A percentile compares a stretch with the other conserved stretches of the same genome.
These are phyloP conservation scores for Thalassiosira livingstoniorum DNA, from an alignment of 352 stramenopile species.

Conservation along the genomic window DNA sequence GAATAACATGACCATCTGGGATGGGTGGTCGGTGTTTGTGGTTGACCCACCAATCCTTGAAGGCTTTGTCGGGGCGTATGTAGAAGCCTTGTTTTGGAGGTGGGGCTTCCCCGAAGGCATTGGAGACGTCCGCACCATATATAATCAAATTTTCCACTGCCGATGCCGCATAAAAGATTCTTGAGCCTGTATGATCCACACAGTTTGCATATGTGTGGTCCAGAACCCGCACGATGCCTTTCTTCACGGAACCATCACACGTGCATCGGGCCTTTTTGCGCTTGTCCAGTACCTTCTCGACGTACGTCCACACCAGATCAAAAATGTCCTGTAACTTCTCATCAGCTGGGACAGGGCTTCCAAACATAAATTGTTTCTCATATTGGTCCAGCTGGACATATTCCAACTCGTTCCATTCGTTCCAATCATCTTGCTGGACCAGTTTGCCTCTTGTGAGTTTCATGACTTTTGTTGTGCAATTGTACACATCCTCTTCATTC, in stretches of 20 bases:
- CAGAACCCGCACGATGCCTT: not conserved
- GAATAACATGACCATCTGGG: constrained; percentile 27
- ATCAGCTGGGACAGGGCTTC: constrained; percentile 2
- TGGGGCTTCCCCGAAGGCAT: no score
- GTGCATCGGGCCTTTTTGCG: not conserved
- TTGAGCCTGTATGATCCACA: constrained; percentile 33
- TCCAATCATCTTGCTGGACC: not conserved
- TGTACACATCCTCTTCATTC: not conserved
- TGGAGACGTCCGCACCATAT: constrained; percentile 25
- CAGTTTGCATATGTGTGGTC: constrained; percentile 29
- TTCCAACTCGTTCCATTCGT: constrained; percentile 34
- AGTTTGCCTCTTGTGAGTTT: not conserved
- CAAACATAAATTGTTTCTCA: constrained; percentile 38
- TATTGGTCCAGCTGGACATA: constrained; percentile 9
- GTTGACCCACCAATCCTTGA: constrained; percentile 23
- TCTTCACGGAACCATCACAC: no score
- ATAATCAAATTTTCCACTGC: no score
- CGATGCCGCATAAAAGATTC: constrained; percentile 36
- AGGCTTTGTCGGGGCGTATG: constrained; percentile 32
- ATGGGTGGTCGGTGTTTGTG: constrained; percentile 12
- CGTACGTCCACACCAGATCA: no score
- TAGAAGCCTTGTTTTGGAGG: no score
- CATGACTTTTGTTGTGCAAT: not conserved
- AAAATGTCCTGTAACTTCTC: no score
- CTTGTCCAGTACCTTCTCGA: not conserved